Conservation (phyloP, 768 basidiomycete species). For the Gautieria morchelliformis region DNA sequence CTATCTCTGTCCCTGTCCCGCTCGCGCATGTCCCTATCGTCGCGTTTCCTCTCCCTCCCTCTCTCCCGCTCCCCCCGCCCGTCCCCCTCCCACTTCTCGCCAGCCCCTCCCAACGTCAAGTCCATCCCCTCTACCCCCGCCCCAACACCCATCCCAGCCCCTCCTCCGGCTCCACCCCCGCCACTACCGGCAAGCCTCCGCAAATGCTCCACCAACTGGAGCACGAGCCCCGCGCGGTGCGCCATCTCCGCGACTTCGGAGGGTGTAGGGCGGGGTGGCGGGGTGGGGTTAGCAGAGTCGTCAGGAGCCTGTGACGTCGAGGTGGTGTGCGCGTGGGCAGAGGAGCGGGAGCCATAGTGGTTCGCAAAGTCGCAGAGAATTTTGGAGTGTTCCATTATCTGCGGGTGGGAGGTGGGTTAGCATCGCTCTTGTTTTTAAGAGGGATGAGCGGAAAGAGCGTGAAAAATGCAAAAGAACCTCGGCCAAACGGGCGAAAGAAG, state of each 20-base stretch:
- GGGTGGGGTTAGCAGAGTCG: conserved; percentile 14
- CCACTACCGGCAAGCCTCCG: conserved; percentile 29
- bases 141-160: not conserved
- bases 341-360: conserved; percentile 46
- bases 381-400: conserved; percentile 57
- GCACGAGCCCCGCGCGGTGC: conserved; percentile 52
- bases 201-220: conserved; percentile 57
- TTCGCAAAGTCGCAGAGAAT: conserved; percentile 55
- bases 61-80: conserved; percentile 21
- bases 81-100: conserved; percentile 45
- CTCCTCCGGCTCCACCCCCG: conserved; percentile 11
- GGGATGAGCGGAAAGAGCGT: too few species aligned
- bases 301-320: not conserved
- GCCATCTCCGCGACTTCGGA: conserved; percentile 64
- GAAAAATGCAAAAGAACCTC: too few species aligned
- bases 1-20: conserved; percentile 69
- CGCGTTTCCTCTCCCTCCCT: not conserved
- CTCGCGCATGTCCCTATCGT: not conserved
- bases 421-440: too few species aligned
- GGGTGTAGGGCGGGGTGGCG: conserved; percentile 35
- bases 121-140: too few species aligned
- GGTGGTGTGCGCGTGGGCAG: not conserved
- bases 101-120: conserved; percentile 16
- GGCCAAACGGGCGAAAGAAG: too few species aligned
- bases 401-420: not conserved